Evolutionary conservation across 2,329 filamentous ascomycete genomes (phyloP).

Genomic region (Daldinia sp.): DNA sequence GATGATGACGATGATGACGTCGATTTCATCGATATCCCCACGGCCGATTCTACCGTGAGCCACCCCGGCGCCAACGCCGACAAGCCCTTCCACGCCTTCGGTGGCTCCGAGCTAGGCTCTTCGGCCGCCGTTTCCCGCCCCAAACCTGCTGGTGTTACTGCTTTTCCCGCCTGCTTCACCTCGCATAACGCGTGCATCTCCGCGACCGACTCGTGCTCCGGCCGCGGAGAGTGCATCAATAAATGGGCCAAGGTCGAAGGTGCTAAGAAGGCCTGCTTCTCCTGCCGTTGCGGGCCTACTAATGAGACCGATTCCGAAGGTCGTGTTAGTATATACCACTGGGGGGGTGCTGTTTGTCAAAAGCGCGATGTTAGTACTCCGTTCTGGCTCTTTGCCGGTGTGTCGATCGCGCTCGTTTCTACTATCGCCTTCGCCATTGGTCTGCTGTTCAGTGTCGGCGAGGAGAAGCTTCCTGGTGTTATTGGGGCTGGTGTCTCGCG

Average conservation of each 20-base stretch:
- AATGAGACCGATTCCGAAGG: slow-evolving; percentile 60
- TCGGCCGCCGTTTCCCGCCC: slow-evolving; percentile 51
- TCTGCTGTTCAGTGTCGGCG: slow-evolving; percentile 84
- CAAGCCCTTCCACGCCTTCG: slow-evolving; percentile 51
- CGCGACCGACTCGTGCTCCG: slow-evolving; percentile 82
- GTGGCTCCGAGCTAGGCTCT: slow-evolving; percentile 11
- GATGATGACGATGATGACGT: background rate
- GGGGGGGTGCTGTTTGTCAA: slow-evolving; percentile 88
- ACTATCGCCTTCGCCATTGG: slow-evolving; percentile 78
- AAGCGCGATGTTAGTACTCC: slow-evolving; percentile 91
- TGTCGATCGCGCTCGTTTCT: slow-evolving; percentile 77
- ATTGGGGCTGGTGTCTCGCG: slow-evolving; percentile 92
- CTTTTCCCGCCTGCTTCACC: slow-evolving; percentile 86
- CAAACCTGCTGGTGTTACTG: slow-evolving; percentile 60
- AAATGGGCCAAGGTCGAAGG: slow-evolving; percentile 65
- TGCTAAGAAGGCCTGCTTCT: slow-evolving; percentile 72
- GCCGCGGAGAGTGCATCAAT: slow-evolving; percentile 81
- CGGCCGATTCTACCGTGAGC: slow-evolving; percentile 34
- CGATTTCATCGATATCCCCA: slow-evolving; percentile 26
- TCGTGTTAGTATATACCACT: slow-evolving; percentile 71
- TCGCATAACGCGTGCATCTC: slow-evolving; percentile 75
- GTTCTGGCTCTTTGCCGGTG: slow-evolving; percentile 87
- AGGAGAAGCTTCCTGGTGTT: slow-evolving; percentile 90
- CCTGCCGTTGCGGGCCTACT: slow-evolving; percentile 79
- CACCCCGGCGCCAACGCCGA: slow-evolving; percentile 47